Conservation (phyloP, 352 stramenopile genomes). For the Chrysophaeum taylorii region DNA sequence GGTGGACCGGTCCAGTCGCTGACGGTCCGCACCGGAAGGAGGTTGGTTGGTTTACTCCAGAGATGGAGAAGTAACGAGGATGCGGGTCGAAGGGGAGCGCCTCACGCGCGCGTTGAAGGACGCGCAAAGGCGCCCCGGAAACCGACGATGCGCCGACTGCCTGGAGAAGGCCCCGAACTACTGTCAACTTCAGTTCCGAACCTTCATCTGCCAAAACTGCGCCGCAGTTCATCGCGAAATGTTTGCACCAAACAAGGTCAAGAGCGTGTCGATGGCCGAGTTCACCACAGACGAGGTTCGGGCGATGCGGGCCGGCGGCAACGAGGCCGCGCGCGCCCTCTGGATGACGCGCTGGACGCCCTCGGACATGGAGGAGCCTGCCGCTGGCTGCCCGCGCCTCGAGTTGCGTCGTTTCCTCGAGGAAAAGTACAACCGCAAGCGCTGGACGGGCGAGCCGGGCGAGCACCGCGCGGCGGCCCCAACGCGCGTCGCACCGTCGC, state of each 20-base stretch:
- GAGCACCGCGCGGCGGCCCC: neutral
- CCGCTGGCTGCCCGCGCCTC: neutral
- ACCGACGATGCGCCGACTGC: conserved; percentile 14
- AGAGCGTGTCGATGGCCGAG: neutral
- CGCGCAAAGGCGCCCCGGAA: neutral
- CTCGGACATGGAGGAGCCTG: neutral
- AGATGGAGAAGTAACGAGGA: too few relatives aligned
- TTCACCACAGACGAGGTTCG: neutral
- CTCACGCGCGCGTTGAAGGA: neutral
- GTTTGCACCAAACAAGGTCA: neutral
- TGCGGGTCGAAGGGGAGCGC: neutral
- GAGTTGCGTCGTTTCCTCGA: neutral
- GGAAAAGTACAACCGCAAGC: neutral
- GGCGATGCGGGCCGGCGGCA: neutral
- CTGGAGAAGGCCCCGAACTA: neutral
- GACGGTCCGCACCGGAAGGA: too few relatives aligned
- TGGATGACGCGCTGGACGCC: neutral
- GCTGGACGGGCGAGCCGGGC: neutral
- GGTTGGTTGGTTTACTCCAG: too few relatives aligned
- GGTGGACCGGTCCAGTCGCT: too few relatives aligned
- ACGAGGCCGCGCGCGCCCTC: neutral
- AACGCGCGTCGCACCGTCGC: neutral
- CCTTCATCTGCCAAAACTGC: conserved; percentile 14
- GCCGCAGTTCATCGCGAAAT: conserved; percentile 1
- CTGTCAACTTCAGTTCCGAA: neutral